These are phyloP conservation scores for Coemansia sp. DNA, from an alignment of 192 early-diverging fungal species.

Conservation along the genomic window DNA sequence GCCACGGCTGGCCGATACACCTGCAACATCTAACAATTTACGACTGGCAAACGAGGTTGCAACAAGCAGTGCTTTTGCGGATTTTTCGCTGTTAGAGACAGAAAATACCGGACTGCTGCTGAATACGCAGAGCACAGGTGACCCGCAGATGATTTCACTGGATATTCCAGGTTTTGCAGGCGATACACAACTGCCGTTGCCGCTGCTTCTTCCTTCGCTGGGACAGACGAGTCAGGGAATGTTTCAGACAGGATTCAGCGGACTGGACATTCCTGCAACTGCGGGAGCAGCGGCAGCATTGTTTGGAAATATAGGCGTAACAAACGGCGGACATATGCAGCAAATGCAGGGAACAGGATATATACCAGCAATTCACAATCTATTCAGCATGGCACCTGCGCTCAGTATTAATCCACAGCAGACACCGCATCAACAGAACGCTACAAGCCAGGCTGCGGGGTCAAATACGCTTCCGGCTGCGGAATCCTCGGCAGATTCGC, in stretches of 20 bases:
- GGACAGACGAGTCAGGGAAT: slow-evolving; percentile 5
- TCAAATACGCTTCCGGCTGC: neutral
- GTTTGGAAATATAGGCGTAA: slow-evolving; percentile 6
- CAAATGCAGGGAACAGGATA: neutral
- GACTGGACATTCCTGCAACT: neutral
- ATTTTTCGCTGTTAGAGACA: neutral
- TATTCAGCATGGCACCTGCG: slow-evolving; percentile 16
- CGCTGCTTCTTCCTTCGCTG: slow-evolving; percentile 9
- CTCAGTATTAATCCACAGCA: slow-evolving; percentile 3
- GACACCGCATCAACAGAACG: neutral
- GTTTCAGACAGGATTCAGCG: neutral
- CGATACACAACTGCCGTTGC: slow-evolving; percentile 2
- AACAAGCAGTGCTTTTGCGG: neutral
- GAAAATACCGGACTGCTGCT: neutral
- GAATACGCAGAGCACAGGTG: neutral
- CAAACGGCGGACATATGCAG: neutral
- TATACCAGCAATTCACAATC: slow-evolving; percentile 22
- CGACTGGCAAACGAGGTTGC: neutral
- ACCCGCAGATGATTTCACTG: slow-evolving; percentile 7
- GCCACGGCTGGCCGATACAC: neutral
- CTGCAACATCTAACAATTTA: neutral
- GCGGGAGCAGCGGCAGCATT: neutral
- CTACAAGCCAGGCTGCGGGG: neutral
- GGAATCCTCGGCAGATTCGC: neutral
- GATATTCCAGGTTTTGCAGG: slow-evolving; percentile 1